These are phyloP conservation scores for Alternaria sp. DNA, from an alignment of 2,329 filamentous ascomycete genomes.

Conservation along the genomic window DNA sequence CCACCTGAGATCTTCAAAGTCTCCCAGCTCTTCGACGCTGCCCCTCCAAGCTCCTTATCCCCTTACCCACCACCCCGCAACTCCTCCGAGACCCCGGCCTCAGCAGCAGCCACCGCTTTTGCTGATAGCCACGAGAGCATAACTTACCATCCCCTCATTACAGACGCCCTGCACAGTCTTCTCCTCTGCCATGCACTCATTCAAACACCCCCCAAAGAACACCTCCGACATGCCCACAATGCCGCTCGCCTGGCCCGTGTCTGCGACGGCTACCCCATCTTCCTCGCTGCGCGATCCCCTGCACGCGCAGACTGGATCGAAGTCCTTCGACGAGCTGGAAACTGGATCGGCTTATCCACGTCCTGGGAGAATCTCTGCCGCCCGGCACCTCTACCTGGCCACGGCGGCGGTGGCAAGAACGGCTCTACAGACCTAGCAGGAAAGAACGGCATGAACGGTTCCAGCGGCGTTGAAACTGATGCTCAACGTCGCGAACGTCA, in stretches of 20 bases:
- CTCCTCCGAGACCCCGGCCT: conserved; percentile 35
- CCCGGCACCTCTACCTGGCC: conserved; percentile 54
- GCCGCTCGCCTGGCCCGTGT: conserved; percentile 77
- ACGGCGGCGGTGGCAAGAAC: conserved; percentile 9
- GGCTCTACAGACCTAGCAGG: conserved; percentile 1
- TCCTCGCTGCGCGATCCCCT: conserved; percentile 74
- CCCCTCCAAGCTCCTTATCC: conserved; percentile 72
- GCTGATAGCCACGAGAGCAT: conserved; percentile 67
- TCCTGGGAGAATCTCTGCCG: conserved; percentile 76
- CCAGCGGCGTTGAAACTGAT: conserved; percentile 51
- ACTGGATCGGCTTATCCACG: conserved; percentile 72
- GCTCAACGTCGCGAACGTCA: conserved; percentile 66
- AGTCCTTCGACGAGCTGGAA: conserved; percentile 70
- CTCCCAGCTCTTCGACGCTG: conserved; percentile 74
- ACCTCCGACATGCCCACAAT: conserved; percentile 82
- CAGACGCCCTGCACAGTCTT: conserved; percentile 79
- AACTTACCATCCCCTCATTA: conserved; percentile 82
- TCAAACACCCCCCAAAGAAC: conserved; percentile 79
- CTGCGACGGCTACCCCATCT: conserved; percentile 81
- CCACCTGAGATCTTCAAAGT: conserved; percentile 62
- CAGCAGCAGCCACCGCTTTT: conserved; percentile 47
- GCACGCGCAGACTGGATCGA: conserved; percentile 83
- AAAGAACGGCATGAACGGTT: conserved; percentile 4
- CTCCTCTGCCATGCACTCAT: conserved; percentile 81
- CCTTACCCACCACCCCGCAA: conserved; percentile 64